phyloP scores from a whole-genome alignment of 352 stramenopile genomes.

The Albugo candida region DNA sequence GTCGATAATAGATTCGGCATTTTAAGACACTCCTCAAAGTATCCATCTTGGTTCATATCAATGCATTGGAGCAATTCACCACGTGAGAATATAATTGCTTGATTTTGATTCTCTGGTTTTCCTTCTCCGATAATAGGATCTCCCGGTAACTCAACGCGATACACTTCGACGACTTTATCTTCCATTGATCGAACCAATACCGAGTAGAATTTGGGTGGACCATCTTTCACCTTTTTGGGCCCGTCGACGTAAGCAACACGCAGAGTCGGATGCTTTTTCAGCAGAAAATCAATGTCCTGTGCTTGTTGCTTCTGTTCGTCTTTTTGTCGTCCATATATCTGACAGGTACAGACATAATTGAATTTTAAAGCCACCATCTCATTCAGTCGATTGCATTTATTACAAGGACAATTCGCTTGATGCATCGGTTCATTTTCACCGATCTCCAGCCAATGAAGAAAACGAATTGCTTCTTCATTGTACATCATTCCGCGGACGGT shows the following conservation, averaged over 20 bases:
- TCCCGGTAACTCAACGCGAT: constrained; percentile 62
- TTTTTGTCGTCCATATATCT: constrained; percentile 78
- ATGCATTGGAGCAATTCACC: constrained; percentile 78
- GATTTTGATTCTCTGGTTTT: constrained; percentile 81
- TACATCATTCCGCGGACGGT: constrained; percentile 80
- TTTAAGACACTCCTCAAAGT: constrained; percentile 67
- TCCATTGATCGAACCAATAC: constrained; percentile 50
- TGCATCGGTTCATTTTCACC: constrained; percentile 78
- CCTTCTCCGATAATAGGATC: constrained; percentile 73
- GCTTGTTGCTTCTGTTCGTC: constrained; percentile 68
- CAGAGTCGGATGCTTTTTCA: constrained; percentile 60
- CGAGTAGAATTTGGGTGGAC: constrained; percentile 66
- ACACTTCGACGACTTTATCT: constrained; percentile 64
- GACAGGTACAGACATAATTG: constrained; percentile 77
- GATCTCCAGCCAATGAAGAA: constrained; percentile 77
- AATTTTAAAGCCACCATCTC: constrained; percentile 80
- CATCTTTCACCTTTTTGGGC: constrained; percentile 76
- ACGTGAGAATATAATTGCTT: constrained; percentile 74
- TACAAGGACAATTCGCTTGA: constrained; percentile 52
- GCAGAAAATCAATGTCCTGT: constrained; percentile 49
- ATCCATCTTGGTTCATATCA: constrained; percentile 81
- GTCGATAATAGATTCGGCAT: constrained; percentile 68
- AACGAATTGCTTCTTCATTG: constrained; percentile 69
- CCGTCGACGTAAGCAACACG: constrained; percentile 71
- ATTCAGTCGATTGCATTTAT: constrained; percentile 64